Evolutionary conservation across 1,139 yeast genomes (phyloP).

Genomic region (Blastobotrys proliferans): DNA sequence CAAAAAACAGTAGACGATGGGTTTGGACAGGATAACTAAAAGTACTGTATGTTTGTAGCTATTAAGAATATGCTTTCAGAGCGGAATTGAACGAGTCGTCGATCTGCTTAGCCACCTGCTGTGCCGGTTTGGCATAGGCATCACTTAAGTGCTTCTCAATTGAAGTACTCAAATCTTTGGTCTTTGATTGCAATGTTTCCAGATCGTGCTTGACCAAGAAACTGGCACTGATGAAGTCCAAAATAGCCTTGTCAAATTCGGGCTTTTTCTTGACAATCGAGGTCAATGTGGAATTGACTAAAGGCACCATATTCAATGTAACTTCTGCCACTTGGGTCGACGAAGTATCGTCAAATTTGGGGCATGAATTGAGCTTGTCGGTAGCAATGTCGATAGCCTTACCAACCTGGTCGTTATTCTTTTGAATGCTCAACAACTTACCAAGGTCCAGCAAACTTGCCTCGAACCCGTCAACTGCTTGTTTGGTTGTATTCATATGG

Average conservation of each 20-base stretch:
- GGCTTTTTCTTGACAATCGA: constrained; percentile 20
- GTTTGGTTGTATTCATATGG: constrained; percentile 5
- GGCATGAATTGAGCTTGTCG: constrained; percentile 9
- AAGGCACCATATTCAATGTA: constrained; percentile 17
- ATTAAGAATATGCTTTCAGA: constrained; percentile 2
- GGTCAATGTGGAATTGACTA: constrained; percentile 17
- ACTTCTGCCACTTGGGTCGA: constrained; percentile 16
- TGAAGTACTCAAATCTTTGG: constrained; percentile 15
- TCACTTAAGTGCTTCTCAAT: constrained; percentile 16
- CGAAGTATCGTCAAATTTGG: constrained; percentile 13
- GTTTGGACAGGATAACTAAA: too few species aligned
- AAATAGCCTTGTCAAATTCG: constrained; percentile 21
- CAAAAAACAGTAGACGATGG: too few species aligned
- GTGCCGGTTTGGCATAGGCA: constrained; percentile 13
- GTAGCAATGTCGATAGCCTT: constrained; percentile 16
- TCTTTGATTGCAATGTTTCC: constrained; percentile 14
- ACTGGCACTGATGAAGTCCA: constrained; percentile 19
- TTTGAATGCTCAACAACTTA: constrained; percentile 18
- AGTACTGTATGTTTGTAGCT: too few species aligned
- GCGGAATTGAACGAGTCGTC: constrained; percentile 20
- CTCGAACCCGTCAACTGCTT: constrained; percentile 1
- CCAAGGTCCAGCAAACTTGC: constrained; percentile 18
- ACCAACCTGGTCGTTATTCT: constrained; percentile 12
- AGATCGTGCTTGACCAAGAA: constrained; percentile 19
- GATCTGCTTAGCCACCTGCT: constrained; percentile 16